Percentiles rank a stretch among this genome's conserved stretches.
Evolutionary conservation across 164 flowering plant genomes (phyloP).

Genomic region (Magnolia changhungtana): DNA sequence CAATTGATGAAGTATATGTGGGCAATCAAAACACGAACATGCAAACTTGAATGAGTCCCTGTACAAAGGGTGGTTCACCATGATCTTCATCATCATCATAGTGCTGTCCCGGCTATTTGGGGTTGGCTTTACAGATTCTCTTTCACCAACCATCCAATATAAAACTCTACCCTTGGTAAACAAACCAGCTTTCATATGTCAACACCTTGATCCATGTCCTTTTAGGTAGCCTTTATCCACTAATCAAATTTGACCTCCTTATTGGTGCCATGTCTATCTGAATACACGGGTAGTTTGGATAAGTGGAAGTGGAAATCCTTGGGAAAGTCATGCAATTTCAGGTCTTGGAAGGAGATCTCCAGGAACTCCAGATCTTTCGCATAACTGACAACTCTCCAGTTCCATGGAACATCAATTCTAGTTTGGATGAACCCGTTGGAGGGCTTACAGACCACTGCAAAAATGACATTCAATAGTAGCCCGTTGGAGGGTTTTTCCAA

Average conservation of each 20-base stretch:
- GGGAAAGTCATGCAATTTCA: neutral
- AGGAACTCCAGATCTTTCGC: neutral
- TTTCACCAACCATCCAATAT: neutral
- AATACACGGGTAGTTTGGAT: neutral
- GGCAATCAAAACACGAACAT: neutral
- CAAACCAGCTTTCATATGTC: neutral
- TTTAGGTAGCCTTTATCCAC: neutral
- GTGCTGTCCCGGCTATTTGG: neutral
- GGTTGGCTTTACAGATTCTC: neutral
- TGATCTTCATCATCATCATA: neutral
- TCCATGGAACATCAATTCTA: neutral
- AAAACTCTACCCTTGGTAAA: neutral
- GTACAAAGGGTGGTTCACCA: neutral
- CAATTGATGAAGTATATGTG: neutral
- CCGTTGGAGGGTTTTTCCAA: neutral
- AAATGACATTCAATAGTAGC: neutral
- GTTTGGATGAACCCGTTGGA: neutral
- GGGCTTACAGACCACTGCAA: neutral
- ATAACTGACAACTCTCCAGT: neutral
- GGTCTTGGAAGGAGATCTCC: neutral
- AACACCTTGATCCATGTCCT: neutral
- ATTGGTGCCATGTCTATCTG: neutral
- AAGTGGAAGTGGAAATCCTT: neutral
- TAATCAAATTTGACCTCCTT: neutral
- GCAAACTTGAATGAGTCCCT: neutral